Conservation (phyloP, 73 alveolate species). For the Paraurostyla sp. region DNA sequence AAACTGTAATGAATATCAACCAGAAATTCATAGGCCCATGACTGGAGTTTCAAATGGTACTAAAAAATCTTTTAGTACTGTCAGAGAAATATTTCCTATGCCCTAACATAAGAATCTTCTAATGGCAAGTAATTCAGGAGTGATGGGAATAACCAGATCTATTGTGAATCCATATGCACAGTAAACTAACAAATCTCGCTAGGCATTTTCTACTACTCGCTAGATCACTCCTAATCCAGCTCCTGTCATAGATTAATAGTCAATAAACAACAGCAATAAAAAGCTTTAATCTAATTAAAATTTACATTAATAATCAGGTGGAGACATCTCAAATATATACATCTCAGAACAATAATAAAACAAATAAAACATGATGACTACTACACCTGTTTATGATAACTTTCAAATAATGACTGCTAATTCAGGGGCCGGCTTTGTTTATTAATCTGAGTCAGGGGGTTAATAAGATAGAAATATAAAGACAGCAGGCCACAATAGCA, state of each 20-base stretch:
- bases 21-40: slow-evolving; percentile 11
- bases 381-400: too few relatives aligned
- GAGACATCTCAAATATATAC: too few relatives aligned
- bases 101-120: background rate
- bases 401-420: background rate
- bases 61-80: slow-evolving; percentile 11
- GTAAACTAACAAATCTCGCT: background rate
- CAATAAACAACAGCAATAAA: too few relatives aligned
- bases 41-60: background rate
- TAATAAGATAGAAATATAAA: background rate
- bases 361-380: background rate
- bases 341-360: too few relatives aligned
- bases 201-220: background rate
- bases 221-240: slow-evolving; percentile 1
- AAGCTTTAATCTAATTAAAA: too few relatives aligned
- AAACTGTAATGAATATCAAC: slow-evolving; percentile 39
- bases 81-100: slow-evolving; percentile 43
- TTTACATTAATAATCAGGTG: too few relatives aligned
- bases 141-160: background rate
- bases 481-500: slow-evolving; percentile 4
- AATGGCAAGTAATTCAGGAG: slow-evolving; percentile 27
- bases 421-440: too few relatives aligned
- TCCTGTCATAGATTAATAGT: too few relatives aligned
- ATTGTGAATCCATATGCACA: background rate
- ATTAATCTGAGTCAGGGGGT: too few relatives aligned